These are phyloP conservation scores for Jackrogersella multiformis DNA, from an alignment of 495 filamentous ascomycete genomes.

Conservation along the genomic window DNA sequence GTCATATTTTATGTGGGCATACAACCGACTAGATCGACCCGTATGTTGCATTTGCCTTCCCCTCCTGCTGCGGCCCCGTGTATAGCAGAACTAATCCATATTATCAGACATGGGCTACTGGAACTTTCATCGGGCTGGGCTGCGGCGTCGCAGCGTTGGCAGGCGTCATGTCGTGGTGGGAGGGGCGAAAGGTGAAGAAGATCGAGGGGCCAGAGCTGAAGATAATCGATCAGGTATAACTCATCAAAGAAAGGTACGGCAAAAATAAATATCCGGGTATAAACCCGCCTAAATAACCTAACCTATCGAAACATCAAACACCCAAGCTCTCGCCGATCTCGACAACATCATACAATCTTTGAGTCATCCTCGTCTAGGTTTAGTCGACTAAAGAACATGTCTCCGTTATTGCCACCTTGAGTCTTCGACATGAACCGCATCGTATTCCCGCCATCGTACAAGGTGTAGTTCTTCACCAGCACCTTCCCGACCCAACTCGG, in stretches of 20 bases:
- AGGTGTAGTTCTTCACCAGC: constrained; percentile 33
- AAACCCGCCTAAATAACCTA: neutral
- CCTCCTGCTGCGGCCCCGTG: neutral
- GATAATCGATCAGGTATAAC: constrained; percentile 23
- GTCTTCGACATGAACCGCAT: constrained; percentile 23
- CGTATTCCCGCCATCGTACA: constrained; percentile 15
- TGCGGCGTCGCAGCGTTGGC: constrained; percentile 24
- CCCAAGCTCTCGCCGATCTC: neutral
- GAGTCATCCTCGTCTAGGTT: neutral
- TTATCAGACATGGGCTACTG: constrained; percentile 22
- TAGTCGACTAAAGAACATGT: constrained; percentile 23
- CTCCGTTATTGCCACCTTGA: constrained; percentile 4
- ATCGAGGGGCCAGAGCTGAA: constrained; percentile 30
- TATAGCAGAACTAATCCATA: neutral
- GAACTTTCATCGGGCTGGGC: constrained; percentile 26
- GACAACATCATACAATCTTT: neutral
- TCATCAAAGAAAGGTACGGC: neutral
- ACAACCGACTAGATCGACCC: constrained; percentile 67
- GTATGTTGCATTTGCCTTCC: constrained; percentile 1
- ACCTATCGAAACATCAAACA: neutral
- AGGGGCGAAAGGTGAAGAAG: constrained; percentile 40
- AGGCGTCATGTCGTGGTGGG: constrained; percentile 38
- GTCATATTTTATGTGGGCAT: constrained; percentile 72
- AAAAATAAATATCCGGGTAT: neutral
- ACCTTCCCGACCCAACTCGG: constrained; percentile 29